These are phyloP conservation scores for Lactarius sp. DNA, from an alignment of 768 basidiomycete species.

Conservation along the genomic window DNA sequence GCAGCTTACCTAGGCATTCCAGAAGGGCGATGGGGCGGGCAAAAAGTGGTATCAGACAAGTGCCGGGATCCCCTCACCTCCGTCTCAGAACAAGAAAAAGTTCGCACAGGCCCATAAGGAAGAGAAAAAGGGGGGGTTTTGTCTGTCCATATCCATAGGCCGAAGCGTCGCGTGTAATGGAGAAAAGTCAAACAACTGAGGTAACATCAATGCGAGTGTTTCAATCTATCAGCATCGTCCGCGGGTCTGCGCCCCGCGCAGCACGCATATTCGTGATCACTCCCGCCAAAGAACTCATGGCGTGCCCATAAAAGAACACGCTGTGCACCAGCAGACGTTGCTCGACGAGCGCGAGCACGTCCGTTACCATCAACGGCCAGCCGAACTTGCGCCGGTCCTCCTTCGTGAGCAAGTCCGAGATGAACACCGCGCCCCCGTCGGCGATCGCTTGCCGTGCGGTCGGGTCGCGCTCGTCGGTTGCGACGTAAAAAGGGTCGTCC, in stretches of 20 bases:
- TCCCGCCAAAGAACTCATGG: slow-evolving; percentile 37
- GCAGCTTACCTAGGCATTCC: too few species aligned
- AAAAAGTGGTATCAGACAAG: neutral
- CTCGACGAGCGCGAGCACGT: slow-evolving; percentile 41
- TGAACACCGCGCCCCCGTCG: slow-evolving; percentile 37
- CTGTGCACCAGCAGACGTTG: slow-evolving; percentile 36
- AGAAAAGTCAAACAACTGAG: neutral
- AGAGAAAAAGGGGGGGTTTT: neutral
- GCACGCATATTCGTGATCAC: slow-evolving; percentile 39
- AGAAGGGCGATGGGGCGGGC: too few species aligned
- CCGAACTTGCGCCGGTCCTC: slow-evolving; percentile 38
- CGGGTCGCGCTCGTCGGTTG: slow-evolving; percentile 42
- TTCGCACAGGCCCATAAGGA: neutral
- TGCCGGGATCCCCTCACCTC: neutral
- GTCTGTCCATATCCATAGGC: neutral
- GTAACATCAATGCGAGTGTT: neutral
- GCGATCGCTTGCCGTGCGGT: slow-evolving; percentile 33
- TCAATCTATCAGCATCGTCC: slow-evolving; percentile 35
- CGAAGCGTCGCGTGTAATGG: neutral
- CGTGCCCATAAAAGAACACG: slow-evolving; percentile 38
- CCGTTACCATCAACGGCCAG: slow-evolving; percentile 43
- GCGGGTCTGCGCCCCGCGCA: slow-evolving; percentile 36
- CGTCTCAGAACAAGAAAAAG: neutral
- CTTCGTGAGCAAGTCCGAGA: slow-evolving; percentile 40
- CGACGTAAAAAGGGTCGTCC: slow-evolving; percentile 31